These are phyloP conservation scores for Populus hybrid DNA, from an alignment of 441 rosid genomes.

Conservation along the genomic window DNA sequence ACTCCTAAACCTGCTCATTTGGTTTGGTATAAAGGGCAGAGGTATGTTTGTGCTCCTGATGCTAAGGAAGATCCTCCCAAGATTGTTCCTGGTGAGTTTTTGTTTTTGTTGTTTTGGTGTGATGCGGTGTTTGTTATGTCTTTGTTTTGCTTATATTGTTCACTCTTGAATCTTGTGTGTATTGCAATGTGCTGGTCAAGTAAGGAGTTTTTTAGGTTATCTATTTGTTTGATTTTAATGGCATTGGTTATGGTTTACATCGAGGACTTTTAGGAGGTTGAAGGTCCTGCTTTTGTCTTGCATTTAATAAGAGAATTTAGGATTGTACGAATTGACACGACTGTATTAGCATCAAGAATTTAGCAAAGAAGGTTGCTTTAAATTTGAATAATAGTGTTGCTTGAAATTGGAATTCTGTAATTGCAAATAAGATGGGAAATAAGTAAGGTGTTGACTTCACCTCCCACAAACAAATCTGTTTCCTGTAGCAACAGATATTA, in stretches of 20 bases:
- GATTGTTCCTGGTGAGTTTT: slow-evolving; percentile 67
- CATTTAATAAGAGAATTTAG: neutral
- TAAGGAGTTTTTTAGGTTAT: neutral
- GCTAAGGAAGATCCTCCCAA: slow-evolving; percentile 82
- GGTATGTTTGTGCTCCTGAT: slow-evolving; percentile 68
- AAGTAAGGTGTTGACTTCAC: neutral
- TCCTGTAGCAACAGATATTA: neutral
- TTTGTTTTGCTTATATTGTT: neutral
- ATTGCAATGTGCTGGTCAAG: neutral
- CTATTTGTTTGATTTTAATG: neutral
- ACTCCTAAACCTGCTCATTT: slow-evolving; percentile 77
- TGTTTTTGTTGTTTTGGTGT: slow-evolving; percentile 6
- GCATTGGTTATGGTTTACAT: neutral
- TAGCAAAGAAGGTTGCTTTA: neutral
- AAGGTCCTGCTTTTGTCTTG: neutral
- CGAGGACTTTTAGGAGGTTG: neutral
- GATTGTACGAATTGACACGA: neutral
- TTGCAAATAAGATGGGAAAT: neutral
- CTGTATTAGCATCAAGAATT: neutral
- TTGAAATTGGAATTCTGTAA: neutral
- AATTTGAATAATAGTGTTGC: neutral
- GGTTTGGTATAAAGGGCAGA: slow-evolving; percentile 93
- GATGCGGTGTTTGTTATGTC: neutral
- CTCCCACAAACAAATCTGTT: neutral
- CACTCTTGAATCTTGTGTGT: neutral